Base-by-base conservation (phyloP, 2,329 filamentous ascomycete species). In the Claviceps sp. region DNA sequence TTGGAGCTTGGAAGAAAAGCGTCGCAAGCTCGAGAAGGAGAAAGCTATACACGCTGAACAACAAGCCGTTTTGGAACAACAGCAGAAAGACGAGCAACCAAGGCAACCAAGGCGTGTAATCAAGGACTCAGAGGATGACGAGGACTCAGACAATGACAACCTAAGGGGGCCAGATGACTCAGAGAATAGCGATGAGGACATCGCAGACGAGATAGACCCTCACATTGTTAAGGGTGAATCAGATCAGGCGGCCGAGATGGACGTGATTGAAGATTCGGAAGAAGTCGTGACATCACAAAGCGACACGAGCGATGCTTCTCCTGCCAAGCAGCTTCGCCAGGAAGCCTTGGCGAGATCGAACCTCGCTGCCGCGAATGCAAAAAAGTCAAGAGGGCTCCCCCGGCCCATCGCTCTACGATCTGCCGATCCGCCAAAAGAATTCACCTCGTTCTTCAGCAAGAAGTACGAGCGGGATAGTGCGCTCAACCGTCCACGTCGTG, bases 1-100 rank as follows among this genome's bases (percentile, higher is more conserved):
- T 51, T 97, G 90, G 90, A 89, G 83, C 55, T 78, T 90, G 55
- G 88, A 95, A 64, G 93, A 98, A 66, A 94, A 90, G 71, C 80
- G 85, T 44, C 75, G 87, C 54, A 88, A 88, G 66, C 69, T 80
- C 2, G 85, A 88, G 60, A 87, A 83, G 61, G 88, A 91, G 54
- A 82, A 82, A 20, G 44, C 40, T 2, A n/a, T 50, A 5, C 53
- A 52, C 9, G 53, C 53, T 5, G 51, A 50, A 17, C 53, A 55
- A 38, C 44, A 50, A 39, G 51, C 53, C 50, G 61, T 56, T 9
- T 53, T 66, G 4, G 67, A 62, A 20, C 57, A 55, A n/a, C 58
- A 60, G n/a, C 71, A 71, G 16, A 71, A 71, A 23, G 61, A 64
- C 3, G 59, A 62, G 23, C 61, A 59, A 3, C 53, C 53, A 5